Conservation (phyloP, 768 basidiomycete species). For the Cytidiella melzeri region DNA sequence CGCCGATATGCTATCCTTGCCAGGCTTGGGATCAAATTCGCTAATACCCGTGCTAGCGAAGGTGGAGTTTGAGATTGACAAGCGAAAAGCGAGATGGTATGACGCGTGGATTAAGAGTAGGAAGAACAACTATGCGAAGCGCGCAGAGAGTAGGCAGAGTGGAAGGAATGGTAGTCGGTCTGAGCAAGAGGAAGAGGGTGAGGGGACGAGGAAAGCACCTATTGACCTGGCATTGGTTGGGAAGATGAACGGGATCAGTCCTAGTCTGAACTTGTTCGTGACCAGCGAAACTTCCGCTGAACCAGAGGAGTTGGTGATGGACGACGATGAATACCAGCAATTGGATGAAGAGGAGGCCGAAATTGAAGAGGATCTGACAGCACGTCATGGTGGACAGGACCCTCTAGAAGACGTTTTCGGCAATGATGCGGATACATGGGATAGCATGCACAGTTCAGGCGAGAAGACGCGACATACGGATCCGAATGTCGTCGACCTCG, state of each 20-base stretch:
- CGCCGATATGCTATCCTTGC: slow-evolving; percentile 52
- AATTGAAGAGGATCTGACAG: slow-evolving; percentile 35
- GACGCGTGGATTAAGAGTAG: slow-evolving; percentile 75
- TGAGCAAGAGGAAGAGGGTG: slow-evolving; percentile 20
- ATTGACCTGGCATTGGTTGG: slow-evolving; percentile 45
- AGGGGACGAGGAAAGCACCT: slow-evolving; percentile 30
- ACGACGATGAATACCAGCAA: slow-evolving; percentile 8
- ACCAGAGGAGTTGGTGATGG: slow-evolving; percentile 17
- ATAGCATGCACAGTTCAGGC: slow-evolving; percentile 39
- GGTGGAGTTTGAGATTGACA: slow-evolving; percentile 92
- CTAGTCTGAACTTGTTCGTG: slow-evolving; percentile 25
- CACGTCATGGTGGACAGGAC: slow-evolving; percentile 31
- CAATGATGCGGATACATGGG: slow-evolving; percentile 59
- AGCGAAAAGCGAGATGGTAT: slow-evolving; percentile 74
- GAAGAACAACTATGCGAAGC: slow-evolving; percentile 52
- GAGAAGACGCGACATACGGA: slow-evolving; percentile 25
- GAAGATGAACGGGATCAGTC: slow-evolving; percentile 37
- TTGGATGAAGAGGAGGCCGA: slow-evolving; percentile 16
- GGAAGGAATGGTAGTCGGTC: slow-evolving; percentile 23
- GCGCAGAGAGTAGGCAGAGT: slow-evolving; percentile 38
- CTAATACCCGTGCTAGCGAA: slow-evolving; percentile 85
- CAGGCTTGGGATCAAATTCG: slow-evolving; percentile 57
- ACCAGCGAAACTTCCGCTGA: slow-evolving; percentile 26
- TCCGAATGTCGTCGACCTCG: slow-evolving; percentile 47
- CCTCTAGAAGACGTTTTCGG: slow-evolving; percentile 60